Base-by-base conservation (phyloP, 2,329 filamentous ascomycete genomes). In the Apiospora aurea region DNA sequence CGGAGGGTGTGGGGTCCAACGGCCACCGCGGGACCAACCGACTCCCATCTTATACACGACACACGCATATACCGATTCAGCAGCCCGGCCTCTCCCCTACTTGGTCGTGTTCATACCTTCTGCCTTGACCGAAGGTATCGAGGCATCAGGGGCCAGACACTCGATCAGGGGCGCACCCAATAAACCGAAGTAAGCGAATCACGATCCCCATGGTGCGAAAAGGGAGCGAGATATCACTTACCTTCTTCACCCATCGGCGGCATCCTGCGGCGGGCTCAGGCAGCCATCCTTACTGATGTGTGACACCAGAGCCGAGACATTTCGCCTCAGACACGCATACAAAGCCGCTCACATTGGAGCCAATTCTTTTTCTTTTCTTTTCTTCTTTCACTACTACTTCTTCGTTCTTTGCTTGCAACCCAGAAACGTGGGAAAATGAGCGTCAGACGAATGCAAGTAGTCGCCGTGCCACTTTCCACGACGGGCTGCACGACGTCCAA, bases 211-310 rank as follows among this genome's bases (percentile, higher is more conserved):
- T 43, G 14, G 18, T 5, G 34, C 34, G 43, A 46, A 14, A 46
- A 46, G 44, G 14, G 13, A 46, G 44, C 11, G 21, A n/a, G 18
- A 8, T 10, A 49, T 8, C 10, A 49, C 46, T 49, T 49, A n/a
- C 21, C 21, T 10, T 10, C 21, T 2, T 49, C 46, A 49, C 21
- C 21, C 46, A 21, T 49, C 46, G 57, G 57, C 57, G 53, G 53
- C n/a, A 61, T 64, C 18, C 11, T 41, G 57, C 57, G 57, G 57
- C 34, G 57, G 57, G 57, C 53, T 38, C 57, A 64, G 57, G 57
- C 57, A 64, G 57, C 16, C 57, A 24, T 64, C 57, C 57, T 41
- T n/a, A 64, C 21, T 64, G n/a, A 34, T n/a, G 57, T 64, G 57
- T 41, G 34, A 41, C 34, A 41, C 29, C 6, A 64, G 57, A 64